Evolutionary conservation across 1,284 basidiomycete genomes (phyloP).

Genomic region (Porogramme epimiltina): DNA sequence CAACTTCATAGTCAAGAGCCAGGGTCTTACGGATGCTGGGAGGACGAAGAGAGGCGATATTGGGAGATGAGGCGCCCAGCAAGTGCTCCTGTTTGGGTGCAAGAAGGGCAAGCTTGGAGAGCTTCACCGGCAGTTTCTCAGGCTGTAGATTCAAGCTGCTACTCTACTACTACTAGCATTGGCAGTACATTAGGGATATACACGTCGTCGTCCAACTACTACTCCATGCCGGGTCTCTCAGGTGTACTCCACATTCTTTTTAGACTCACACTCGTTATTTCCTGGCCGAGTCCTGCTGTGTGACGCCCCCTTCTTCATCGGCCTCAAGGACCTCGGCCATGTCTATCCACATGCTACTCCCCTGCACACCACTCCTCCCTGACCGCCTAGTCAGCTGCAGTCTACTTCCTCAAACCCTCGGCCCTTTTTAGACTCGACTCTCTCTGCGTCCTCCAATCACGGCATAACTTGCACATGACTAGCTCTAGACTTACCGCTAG

Average conservation of each 20-base stretch:
- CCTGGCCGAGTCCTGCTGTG: conserved; percentile 7
- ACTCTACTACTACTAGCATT: too few species aligned
- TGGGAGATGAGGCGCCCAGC: too few species aligned
- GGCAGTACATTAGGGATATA: too few species aligned
- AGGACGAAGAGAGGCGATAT: too few species aligned
- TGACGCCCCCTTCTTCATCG: conserved; percentile 12
- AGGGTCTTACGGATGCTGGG: too few species aligned
- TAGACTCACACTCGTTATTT: conserved; percentile 15
- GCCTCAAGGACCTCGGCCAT: not conserved
- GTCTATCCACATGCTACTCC: not conserved
- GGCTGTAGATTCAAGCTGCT: too few species aligned
- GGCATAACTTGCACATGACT: conserved; percentile 15
- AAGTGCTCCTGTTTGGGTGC: too few species aligned
- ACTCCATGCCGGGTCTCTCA: not conserved
- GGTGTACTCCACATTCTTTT: conserved; percentile 12
- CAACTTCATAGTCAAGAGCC: too few species aligned
- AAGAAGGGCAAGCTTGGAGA: too few species aligned
- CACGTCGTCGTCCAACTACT: too few species aligned
- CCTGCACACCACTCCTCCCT: not conserved
- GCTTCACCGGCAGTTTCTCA: too few species aligned
- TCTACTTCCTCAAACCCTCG: not conserved
- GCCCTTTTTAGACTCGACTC: not conserved
- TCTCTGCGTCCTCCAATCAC: conserved; percentile 7
- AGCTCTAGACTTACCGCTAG: conserved; percentile 15
- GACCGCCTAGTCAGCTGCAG: not conserved